Percentiles rank a stretch among this genome's conserved stretches.
Conservation (phyloP, 768 basidiomycete genomes). For the Agaricus subrufescens region DNA sequence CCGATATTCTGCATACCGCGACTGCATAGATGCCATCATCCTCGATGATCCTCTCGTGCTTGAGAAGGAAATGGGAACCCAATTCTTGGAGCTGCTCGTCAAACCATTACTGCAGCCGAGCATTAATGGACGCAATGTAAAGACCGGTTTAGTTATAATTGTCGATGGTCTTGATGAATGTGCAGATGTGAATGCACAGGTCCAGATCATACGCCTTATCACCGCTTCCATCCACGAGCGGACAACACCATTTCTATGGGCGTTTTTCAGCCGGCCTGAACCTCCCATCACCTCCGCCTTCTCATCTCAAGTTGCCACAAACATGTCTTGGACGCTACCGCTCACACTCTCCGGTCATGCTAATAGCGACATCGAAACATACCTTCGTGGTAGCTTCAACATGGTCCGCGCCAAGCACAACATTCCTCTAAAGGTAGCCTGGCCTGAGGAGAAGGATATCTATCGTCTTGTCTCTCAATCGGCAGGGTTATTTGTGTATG, state of each 20-base stretch:
- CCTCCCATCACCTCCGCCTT: conserved; percentile 17
- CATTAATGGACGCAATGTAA: background rate
- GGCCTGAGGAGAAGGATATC: background rate
- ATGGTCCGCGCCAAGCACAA: conserved; percentile 2
- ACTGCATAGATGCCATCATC: too few relatives aligned
- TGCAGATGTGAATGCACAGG: conserved; percentile 2
- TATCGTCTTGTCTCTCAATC: background rate
- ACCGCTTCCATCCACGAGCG: background rate
- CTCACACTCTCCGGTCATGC: conserved; percentile 10
- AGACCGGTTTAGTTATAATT: conserved; percentile 3
- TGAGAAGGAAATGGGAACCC: conserved; percentile 6
- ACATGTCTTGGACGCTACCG: background rate
- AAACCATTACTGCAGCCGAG: conserved; percentile 3
- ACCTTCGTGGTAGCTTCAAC: conserved; percentile 11
- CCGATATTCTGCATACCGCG: too few relatives aligned
- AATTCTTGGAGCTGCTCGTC: conserved; percentile 12
- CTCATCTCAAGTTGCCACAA: background rate
- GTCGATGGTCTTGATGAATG: conserved; percentile 26
- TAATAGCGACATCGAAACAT: conserved; percentile 15
- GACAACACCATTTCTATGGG: conserved; percentile 15
- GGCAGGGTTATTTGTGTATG: background rate
- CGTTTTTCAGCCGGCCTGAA: conserved; percentile 11
- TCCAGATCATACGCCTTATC: conserved; percentile 13
- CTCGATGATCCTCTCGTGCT: background rate
- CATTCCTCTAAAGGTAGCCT: background rate